Evolutionary conservation across 805 yeast genomes (phyloP).

Genomic region (Metschnikowia aberdeeniae): DNA sequence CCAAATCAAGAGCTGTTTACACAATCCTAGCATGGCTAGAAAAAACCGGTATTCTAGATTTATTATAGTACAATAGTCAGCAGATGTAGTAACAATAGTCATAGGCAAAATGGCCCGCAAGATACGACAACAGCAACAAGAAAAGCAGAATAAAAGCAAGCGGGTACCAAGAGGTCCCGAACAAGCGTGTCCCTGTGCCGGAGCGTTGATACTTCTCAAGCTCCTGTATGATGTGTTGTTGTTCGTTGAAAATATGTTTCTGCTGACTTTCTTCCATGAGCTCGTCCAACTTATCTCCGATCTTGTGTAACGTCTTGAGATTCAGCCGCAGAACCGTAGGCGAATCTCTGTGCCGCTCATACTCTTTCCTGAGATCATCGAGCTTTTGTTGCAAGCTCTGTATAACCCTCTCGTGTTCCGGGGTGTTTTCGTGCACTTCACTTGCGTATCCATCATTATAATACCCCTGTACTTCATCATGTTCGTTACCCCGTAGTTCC

Average conservation of each 20-base stretch:
- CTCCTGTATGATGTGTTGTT: conserved; percentile 19
- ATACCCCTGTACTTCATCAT: no score
- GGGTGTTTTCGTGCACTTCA: not conserved
- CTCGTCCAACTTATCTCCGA: conserved; percentile 6
- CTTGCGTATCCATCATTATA: not conserved
- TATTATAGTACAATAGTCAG: conserved; percentile 14
- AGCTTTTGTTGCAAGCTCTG: conserved; percentile 10
- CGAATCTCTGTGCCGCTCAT: not conserved
- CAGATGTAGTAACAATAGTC: conserved; percentile 41
- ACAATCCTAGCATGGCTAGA: no score
- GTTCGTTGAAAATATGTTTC: conserved; percentile 9
- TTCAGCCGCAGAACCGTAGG: conserved; percentile 7
- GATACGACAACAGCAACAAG: conserved; percentile 20
- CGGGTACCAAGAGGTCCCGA: no score
- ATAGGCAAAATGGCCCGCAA: conserved; percentile 31
- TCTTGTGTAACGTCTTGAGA: conserved; percentile 4
- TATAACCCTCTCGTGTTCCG: conserved; percentile 4
- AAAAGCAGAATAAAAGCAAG: not conserved
- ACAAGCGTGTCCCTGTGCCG: not conserved
- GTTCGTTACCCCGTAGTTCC: no score
- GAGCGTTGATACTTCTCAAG: conserved; percentile 22
- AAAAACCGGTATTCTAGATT: not conserved
- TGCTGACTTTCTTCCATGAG: conserved; percentile 11
- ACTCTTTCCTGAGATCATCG: conserved; percentile 7
- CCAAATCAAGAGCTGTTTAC: no score